Evolutionary conservation across 2,329 filamentous ascomycete species (phyloP).

Genomic region (Phialemonium atrogriseum): DNA sequence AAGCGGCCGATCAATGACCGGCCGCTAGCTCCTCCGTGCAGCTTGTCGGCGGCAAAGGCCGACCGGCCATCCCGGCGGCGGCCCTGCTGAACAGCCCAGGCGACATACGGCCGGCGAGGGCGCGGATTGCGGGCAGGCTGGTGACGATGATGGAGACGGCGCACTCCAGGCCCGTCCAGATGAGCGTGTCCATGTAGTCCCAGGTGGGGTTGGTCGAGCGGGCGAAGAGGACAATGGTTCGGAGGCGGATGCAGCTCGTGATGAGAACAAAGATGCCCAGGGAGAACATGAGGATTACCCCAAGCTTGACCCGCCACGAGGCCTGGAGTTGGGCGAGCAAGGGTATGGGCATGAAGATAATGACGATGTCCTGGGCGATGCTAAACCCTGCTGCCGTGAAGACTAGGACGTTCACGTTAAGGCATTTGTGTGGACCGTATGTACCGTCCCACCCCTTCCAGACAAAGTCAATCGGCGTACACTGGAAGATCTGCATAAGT

Average conservation of each 20-base stretch:
- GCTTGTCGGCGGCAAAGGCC: too few species aligned
- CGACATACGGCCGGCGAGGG: slow-evolving; percentile 14
- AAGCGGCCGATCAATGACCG: too few species aligned
- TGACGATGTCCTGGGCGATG: slow-evolving; percentile 26
- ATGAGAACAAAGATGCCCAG: slow-evolving; percentile 27
- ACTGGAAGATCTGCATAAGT: slow-evolving; percentile 27
- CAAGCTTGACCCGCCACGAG: slow-evolving; percentile 15
- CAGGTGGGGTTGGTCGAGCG: slow-evolving; percentile 28
- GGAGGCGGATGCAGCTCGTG: slow-evolving; percentile 26
- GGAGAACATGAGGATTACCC: slow-evolving; percentile 27
- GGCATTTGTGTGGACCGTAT: slow-evolving; percentile 16
- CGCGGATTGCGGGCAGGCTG: slow-evolving; percentile 30
- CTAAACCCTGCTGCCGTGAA: slow-evolving; percentile 20
- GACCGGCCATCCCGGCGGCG: too few species aligned
- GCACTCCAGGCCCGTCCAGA: slow-evolving; percentile 35
- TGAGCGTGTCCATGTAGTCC: slow-evolving; percentile 30
- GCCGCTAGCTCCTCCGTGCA: too few species aligned
- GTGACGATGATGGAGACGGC: slow-evolving; percentile 32
- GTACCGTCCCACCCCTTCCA: slow-evolving; percentile 25
- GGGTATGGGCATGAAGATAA: slow-evolving; percentile 25
- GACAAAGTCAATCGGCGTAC: slow-evolving; percentile 20
- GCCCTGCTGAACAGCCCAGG: too few species aligned
- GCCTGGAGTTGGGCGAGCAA: slow-evolving; percentile 21
- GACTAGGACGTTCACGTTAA: slow-evolving; percentile 22
- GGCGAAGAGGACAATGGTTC: slow-evolving; percentile 23